These are phyloP conservation scores for Sporothrix curviconia DNA, from an alignment of 2,329 filamentous ascomycete species.

Conservation along the genomic window DNA sequence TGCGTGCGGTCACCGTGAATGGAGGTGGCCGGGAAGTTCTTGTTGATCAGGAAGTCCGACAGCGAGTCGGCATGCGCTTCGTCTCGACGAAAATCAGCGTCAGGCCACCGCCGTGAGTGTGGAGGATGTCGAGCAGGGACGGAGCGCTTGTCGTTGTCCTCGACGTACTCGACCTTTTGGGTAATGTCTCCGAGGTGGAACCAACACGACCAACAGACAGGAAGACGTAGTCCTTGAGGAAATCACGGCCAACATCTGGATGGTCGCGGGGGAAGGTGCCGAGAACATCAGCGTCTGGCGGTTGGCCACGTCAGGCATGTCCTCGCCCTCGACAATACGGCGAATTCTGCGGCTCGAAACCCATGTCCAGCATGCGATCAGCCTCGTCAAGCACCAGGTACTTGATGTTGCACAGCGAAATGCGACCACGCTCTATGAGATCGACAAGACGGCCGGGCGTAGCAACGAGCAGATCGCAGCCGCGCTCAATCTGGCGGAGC, in stretches of 20 bases:
- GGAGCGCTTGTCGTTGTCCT: conserved; percentile 93
- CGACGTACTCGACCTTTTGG: conserved; percentile 94
- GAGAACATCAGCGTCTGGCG: conserved; percentile 99
- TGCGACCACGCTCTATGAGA: conserved; percentile 95
- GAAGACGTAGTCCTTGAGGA: conserved; percentile 99
- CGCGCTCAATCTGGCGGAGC: conserved; percentile 94
- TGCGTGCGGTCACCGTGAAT: conserved; percentile 98
- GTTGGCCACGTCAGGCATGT: conserved; percentile 78
- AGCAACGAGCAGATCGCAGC: conserved; percentile 93
- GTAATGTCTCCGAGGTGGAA: conserved; percentile 99
- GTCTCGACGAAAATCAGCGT: conserved; percentile 99
- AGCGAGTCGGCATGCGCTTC: conserved; percentile 97
- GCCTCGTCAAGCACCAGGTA: conserved; percentile 98
- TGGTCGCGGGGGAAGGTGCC: conserved; percentile 96
- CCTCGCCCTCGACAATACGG: conserved; percentile 95
- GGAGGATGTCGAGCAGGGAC: conserved; percentile 94
- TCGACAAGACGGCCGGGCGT: conserved; percentile 97
- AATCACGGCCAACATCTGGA: conserved; percentile 99
- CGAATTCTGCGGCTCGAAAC: conserved; percentile 99
- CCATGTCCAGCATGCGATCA: conserved; percentile 99
- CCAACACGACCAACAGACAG: conserved; percentile 96
- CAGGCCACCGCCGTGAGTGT: conserved; percentile 81
- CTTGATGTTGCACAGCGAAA: conserved; percentile 97
- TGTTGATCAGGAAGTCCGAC: conserved; percentile 97
- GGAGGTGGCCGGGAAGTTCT: conserved; percentile 94